phyloP scores from a whole-genome alignment of 371 early-diverging fungal genomes.

The Mortierella sp. region DNA sequence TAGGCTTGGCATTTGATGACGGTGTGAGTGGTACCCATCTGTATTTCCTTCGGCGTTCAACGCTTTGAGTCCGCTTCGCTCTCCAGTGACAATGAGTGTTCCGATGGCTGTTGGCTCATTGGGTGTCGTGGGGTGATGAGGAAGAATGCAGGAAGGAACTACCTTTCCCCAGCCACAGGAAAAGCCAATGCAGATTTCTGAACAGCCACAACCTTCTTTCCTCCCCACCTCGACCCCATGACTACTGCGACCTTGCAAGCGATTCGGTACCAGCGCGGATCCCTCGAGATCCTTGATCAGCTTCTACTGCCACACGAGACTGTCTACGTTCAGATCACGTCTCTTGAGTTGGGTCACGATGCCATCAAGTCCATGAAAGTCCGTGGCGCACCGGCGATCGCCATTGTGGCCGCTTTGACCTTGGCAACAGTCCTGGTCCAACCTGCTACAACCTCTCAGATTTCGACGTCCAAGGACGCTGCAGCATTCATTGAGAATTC shows the following conservation, averaged over 20 bases:
- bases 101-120: no score
- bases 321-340: conserved; percentile 76
- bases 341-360: conserved; percentile 81
- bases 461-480: conserved; percentile 52
- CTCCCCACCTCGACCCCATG: conserved; percentile 29
- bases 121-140: no score
- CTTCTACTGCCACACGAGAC: conserved; percentile 90
- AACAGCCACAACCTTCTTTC: no score
- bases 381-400: conserved; percentile 96
- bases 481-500: conserved; percentile 66
- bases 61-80: no score
- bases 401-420: conserved; percentile 93
- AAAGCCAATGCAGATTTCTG: no score
- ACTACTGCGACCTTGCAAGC: conserved; percentile 72
- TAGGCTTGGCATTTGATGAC: no score
- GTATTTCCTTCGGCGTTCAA: no score
- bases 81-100: no score
- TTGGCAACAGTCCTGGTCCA: conserved; percentile 84
- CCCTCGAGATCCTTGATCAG: conserved; percentile 89
- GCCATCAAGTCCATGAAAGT: conserved; percentile 96
- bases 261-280: conserved; percentile 77
- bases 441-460: conserved; percentile 8
- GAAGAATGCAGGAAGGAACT: no score
- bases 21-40: no score
- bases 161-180: no score